Evolutionary conservation across 768 basidiomycete genomes (phyloP), one percentile per base, ranked within the genome.

Genomic region (Leccinum broughii): DNA sequence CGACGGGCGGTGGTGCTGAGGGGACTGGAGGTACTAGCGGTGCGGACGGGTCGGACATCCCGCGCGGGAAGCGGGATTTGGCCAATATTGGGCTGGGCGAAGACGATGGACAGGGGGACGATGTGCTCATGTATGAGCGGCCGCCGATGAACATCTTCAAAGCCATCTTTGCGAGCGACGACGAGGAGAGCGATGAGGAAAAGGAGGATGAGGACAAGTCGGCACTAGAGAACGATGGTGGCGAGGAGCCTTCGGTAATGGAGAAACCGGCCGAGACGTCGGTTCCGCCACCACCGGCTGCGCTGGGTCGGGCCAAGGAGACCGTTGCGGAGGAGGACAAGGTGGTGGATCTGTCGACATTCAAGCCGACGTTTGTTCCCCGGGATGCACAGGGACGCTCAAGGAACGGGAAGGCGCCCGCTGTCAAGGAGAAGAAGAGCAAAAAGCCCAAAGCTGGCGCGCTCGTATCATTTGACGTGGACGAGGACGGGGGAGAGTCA

Each of bases 151-250:
- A 94, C 68, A 86, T 98, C 49, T 99, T 98, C 81, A 97, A 96
- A 72, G 95, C 96, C 3, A 98, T 99, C 61, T 99, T 99, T 71
- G 95, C 94, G 11, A 94, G 92, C 74, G 93, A 93, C 61, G 92
- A 93, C 50, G 94, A 96, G 67, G 91, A 92, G 37, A 88, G 86
- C 17, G 90, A 87, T 9, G 87, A 87, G 3, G 92, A 93, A 4
- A 69, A 22, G 68, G 74, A 54, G 51, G 65, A 56, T 3, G 74
- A 54, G 64, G 73, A 72, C 67, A 72, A 71, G 30, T 66, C 66
- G 28, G 41, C 50, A 4, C 44, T 10, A 14, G 63, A 51, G 35
- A 61, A 60, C 4, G 56, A 60, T 54, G 55, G 8, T 56, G 34
- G 56, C 17, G 51, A 54, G 14, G 28, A 26, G 32, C 66, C 54